Base-by-base conservation (phyloP, 352 stramenopile genomes). In the Globisporangium echinulatum region DNA sequence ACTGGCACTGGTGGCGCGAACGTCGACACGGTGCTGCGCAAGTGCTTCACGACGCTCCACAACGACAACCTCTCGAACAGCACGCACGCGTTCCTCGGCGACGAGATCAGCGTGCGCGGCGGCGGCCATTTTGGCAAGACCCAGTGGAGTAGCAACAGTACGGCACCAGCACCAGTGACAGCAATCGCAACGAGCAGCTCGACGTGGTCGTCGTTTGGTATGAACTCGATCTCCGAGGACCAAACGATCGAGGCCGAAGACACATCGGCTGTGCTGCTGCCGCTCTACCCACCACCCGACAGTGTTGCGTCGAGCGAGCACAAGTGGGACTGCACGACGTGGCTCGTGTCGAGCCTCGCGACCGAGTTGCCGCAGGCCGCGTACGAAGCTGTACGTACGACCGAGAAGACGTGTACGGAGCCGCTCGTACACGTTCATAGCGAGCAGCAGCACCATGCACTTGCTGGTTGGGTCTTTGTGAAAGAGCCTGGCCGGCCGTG, bases 1-100 rank as follows among this genome's bases (percentile, higher is more conserved):
- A 68, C 76, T 13, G 37, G 87, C 15, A 47, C 53, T 4, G n/a
- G 43, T 39, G 68, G 55, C 40, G 62, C 50, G 47, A 49, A 56
- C 37, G 78, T 91, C 9, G 85, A 91, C 57, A 90, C 82, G 38
- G 75, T 88, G 52, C 68, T 94, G n/a, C 81, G 85, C 50, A 94
- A 92, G 61, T 90, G 79, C 62, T 94, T 88, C 58, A 94, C 85
- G 40, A 92, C 81, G 7, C 85, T 92, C 47, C 85, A 94, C 68
- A 94, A 94, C 58, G 81, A 88, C 66, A 90, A 90, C 55, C 69
- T 88, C 51, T 77, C 78, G 15, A 94, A 94, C 68, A 92, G 82
- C 60, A 91, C 85, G 5, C 82, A 91, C 52, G 81, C 85, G 6
- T 94, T 92, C 66, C 44, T 94, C 54, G 85, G 85, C 7, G 85